Evolutionary conservation across 208 protist genomes (phyloP).

Genomic region (Leishmania tarentolae): DNA sequence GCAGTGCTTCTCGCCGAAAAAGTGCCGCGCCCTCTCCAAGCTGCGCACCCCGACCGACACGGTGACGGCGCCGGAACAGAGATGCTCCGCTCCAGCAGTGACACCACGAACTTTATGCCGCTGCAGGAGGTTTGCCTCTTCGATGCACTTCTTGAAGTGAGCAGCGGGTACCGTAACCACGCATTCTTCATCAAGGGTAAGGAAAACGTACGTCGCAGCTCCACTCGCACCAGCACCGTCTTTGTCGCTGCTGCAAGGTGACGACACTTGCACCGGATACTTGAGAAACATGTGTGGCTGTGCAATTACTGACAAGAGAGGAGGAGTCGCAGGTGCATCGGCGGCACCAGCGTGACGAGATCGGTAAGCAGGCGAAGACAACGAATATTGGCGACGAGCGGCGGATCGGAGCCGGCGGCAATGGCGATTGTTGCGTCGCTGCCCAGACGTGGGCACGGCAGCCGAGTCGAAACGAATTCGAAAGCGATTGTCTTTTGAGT

Average conservation of each 20-base stretch:
- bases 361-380: not conserved
- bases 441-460: not conserved
- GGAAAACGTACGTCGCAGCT: constrained; percentile 51
- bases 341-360: not conserved
- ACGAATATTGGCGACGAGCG: not conserved
- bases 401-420: not conserved
- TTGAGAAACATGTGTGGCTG: constrained; percentile 54
- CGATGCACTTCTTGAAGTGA: constrained; percentile 30
- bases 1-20: constrained; percentile 46
- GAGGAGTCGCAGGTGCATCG: not conserved
- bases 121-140: constrained; percentile 15
- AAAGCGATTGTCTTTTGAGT: not conserved
- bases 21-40: constrained; percentile 29
- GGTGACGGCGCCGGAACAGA: not conserved
- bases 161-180: constrained; percentile 47
- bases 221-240: not conserved
- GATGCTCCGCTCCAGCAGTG: not conserved
- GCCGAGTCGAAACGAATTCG: not conserved
- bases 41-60: constrained; percentile 33
- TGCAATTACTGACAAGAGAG: constrained; percentile 27
- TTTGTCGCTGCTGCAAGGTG: not conserved
- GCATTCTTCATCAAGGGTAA: constrained; percentile 50
- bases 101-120: not conserved
- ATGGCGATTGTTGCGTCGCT: not conserved
- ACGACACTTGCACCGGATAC: constrained; percentile 24